These are phyloP conservation scores for Aspergillus bertholletiae DNA, from an alignment of 495 filamentous ascomycete genomes.

Conservation along the genomic window DNA sequence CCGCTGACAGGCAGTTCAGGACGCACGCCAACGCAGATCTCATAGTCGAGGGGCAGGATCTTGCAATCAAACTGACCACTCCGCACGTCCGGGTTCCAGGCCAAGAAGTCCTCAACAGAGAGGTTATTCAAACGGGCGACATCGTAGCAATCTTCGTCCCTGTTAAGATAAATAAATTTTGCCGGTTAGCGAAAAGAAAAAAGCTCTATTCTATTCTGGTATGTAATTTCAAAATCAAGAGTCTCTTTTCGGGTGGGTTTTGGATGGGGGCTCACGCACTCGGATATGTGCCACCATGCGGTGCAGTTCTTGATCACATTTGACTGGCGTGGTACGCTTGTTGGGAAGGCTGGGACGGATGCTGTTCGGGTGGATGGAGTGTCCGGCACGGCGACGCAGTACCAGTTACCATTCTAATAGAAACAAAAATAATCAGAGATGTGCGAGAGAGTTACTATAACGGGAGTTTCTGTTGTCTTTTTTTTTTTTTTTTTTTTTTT, in stretches of 20 bases:
- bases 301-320: conserved; percentile 3
- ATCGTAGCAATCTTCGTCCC: not conserved
- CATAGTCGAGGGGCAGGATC: not conserved
- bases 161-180: no score
- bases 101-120: not conserved
- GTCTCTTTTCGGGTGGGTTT: not conserved
- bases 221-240: no score
- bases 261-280: not conserved
- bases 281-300: not conserved
- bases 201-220: no score
- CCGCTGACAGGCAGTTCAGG: not conserved
- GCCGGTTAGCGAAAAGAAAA: no score
- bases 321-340: not conserved
- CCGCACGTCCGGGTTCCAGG: not conserved
- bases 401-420: conserved; percentile 8
- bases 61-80: not conserved
- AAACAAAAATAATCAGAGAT: no score
- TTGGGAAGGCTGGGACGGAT: not conserved
- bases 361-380: conserved; percentile 8
- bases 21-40: not conserved
- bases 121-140: not conserved
- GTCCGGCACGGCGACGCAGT: conserved; percentile 4
- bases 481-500: no score
- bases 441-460: no score
- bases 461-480: no score